Conservation (phyloP, 345 rosid genomes). For the Noccaea bulbosa region DNA sequence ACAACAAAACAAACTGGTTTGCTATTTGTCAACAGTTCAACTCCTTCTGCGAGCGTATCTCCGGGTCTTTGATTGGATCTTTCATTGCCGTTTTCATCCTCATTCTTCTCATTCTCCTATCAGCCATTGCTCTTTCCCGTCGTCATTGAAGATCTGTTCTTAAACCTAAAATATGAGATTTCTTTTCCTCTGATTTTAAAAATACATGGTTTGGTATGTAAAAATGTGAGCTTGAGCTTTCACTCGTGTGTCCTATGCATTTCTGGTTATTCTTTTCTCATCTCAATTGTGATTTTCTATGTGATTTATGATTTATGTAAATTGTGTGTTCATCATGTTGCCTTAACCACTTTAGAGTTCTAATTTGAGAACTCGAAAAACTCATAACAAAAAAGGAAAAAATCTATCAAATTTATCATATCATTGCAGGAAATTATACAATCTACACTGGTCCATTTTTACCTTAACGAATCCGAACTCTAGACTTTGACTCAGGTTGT, state of each 20-base stretch:
- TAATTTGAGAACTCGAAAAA: background rate
- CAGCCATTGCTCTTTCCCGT: constrained; percentile 62
- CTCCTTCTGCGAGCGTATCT: constrained; percentile 77
- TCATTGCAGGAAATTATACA: background rate
- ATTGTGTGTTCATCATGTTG: constrained; percentile 17
- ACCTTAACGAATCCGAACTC: constrained; percentile 34
- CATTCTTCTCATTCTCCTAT: constrained; percentile 52
- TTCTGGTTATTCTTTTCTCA: constrained; percentile 14
- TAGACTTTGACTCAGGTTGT: constrained; percentile 37
- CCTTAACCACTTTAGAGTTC: constrained; percentile 7
- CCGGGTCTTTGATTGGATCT: constrained; percentile 79
- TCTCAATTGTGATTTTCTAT: background rate
- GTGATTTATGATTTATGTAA: constrained; percentile 23
- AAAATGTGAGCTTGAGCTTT: constrained; percentile 24
- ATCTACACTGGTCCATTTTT: constrained; percentile 8
- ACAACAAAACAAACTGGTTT: constrained; percentile 68
- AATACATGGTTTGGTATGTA: constrained; percentile 28
- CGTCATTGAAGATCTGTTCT: constrained; percentile 42
- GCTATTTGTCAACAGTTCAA: constrained; percentile 76
- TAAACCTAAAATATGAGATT: background rate
- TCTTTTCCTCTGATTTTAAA: background rate
- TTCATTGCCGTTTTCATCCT: constrained; percentile 51
- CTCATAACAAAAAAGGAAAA: background rate
- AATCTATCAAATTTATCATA: background rate
- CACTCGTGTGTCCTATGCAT: background rate